Conservation (phyloP, 2,329 filamentous ascomycete species). For the Neurospora crassa region DNA sequence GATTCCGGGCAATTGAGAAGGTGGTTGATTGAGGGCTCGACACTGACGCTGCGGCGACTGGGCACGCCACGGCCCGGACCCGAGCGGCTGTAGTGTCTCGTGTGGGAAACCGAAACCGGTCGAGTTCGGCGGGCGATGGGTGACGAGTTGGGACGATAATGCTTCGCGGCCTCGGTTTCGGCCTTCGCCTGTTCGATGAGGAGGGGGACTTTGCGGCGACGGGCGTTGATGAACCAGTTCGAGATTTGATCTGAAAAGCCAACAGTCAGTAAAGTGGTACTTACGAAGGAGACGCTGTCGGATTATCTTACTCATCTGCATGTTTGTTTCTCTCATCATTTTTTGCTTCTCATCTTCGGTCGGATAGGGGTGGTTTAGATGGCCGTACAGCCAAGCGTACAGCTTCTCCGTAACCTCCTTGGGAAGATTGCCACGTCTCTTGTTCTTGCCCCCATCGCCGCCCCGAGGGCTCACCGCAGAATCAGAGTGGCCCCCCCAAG, state of each 20-base stretch:
- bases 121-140: neutral
- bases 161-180: constrained; percentile 33
- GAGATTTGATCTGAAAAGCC: constrained; percentile 52
- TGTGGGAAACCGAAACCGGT: neutral
- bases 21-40: neutral
- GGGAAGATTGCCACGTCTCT: constrained; percentile 76
- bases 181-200: constrained; percentile 48
- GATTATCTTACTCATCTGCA: constrained; percentile 60
- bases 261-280: constrained; percentile 12
- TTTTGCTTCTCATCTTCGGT: constrained; percentile 82
- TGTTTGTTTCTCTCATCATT: constrained; percentile 63
- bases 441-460: constrained; percentile 19
- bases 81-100: neutral
- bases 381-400: constrained; percentile 68
- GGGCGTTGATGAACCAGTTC: constrained; percentile 75
- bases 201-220: constrained; percentile 52
- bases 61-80: neutral
- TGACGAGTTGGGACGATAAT: neutral
- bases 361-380: constrained; percentile 74
- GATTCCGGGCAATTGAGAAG: neutral
- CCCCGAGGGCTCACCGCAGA: neutral
- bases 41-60: neutral
- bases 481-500: neutral
- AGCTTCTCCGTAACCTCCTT: constrained; percentile 80
- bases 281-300: neutral